Base-by-base conservation (phyloP, 163 green algal species). In the Chloroidium sp. region DNA sequence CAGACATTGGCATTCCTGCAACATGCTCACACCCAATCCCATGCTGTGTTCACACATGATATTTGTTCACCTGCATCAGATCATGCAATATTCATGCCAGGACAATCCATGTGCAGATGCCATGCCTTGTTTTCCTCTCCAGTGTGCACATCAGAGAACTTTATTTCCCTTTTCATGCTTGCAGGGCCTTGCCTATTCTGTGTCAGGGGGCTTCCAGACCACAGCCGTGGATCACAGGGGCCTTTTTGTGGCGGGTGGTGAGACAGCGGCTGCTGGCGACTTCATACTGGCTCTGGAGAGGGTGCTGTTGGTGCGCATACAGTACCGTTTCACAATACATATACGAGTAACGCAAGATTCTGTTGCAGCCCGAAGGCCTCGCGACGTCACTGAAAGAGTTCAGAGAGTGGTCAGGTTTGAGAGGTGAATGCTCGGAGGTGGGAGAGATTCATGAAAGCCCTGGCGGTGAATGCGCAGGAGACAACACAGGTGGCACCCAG, bases 151-250 rank as follows among this genome's bases (percentile, higher is more conserved):
- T 36, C 36, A 36, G 36, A 36, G 36, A 36, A 36, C 36, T 36
- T 36, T 36, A 36, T 36, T 36, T 36, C 36, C 36, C 36, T 36
- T 36, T 36, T 36, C 36, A 36, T 78, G 57, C 12, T 1, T 78
- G 81, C 13, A 87, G 86, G 94, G 93, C 0, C 87, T 98, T 76
- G 92, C 91, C 8, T 97, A 97, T 87, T 90, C 80, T 14, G 91
- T 97, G 0, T 89, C 74, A 2, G 89, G 85, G 57, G 90, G 88
- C 62, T 90, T 82, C 82, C 90, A 89, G 82, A 89, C 92, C 12
- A 84, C 80, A 0, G 89, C 93, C 2, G 76, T 87, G 10, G 91
- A 95, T 78, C 92, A 97, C 77, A 82, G 78, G 10, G 93, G 93
- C 0, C 77, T 95, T 0, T 97, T 97, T 83, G 4, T 92, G 58